Evolutionary conservation across 768 basidiomycete species (phyloP).

Genomic region (Serendipita sp.): DNA sequence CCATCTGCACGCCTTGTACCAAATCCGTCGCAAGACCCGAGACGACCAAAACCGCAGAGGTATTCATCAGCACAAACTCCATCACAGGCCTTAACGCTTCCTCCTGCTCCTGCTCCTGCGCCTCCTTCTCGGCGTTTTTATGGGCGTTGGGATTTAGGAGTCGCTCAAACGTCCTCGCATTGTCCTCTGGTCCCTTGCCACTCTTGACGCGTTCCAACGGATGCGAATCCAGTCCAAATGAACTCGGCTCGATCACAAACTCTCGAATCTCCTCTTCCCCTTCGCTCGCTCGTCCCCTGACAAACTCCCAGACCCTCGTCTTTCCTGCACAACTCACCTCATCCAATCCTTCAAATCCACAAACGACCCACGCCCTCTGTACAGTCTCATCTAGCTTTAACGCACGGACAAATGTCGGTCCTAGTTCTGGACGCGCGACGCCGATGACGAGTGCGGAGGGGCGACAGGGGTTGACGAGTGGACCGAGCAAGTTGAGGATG

Average conservation of each 20-base stretch:
- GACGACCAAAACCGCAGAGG: conserved; percentile 75
- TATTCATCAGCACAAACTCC: conserved; percentile 83
- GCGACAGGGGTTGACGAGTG: conserved; percentile 78
- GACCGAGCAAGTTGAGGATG: conserved; percentile 91
- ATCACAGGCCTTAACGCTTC: conserved; percentile 43
- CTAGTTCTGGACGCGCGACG: conserved; percentile 69
- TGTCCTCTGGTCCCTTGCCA: conserved; percentile 51
- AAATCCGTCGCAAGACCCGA: conserved; percentile 59
- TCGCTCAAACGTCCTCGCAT: conserved; percentile 54
- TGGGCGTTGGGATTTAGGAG: conserved; percentile 42
- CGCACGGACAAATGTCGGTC: conserved; percentile 63
- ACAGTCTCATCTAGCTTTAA: conserved; percentile 53
- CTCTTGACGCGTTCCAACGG: conserved; percentile 56
- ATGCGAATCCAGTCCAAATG: conserved; percentile 65
- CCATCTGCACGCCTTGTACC: conserved; percentile 54
- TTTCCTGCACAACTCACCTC: conserved; percentile 92
- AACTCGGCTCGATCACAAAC: conserved; percentile 42
- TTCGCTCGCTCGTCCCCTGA: conserved; percentile 23
- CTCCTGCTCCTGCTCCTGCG: conserved; percentile 24
- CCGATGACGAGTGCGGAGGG: conserved; percentile 87
- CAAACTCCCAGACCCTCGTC: conserved; percentile 72
- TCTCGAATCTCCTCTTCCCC: conserved; percentile 17
- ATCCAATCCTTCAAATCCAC: conserved; percentile 80
- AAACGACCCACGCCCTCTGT: conserved; percentile 77
- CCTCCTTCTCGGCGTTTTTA: no score